A percentile compares a stretch with the other conserved stretches of the same genome.
phyloP scores from a whole-genome alignment of 257 asterid genomes.

The Phtheirospermum japonicum region DNA sequence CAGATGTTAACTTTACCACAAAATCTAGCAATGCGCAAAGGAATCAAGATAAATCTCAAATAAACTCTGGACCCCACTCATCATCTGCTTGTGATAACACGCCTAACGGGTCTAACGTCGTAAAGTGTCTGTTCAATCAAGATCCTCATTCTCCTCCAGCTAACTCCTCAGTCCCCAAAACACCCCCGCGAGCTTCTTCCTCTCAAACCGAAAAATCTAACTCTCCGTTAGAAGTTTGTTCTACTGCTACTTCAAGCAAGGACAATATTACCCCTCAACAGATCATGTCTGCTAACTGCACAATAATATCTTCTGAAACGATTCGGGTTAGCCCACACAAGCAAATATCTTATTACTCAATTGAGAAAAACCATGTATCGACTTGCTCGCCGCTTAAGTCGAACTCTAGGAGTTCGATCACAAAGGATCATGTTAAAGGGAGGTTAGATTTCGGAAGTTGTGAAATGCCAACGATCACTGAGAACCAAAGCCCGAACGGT shows the following conservation, averaged over 20 bases:
- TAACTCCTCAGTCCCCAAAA: conserved; percentile 67
- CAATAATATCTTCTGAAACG: conserved; percentile 76
- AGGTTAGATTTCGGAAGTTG: conserved; percentile 76
- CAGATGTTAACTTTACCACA: conserved; percentile 35
- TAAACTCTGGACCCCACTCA: conserved; percentile 26
- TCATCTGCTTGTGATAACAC: conserved; percentile 30
- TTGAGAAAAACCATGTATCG: conserved; percentile 67
- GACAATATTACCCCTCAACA: conserved; percentile 42
- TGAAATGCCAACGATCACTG: conserved; percentile 47
- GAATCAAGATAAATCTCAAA: conserved; percentile 29
- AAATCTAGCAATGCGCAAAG: conserved; percentile 34
- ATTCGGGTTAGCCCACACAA: conserved; percentile 77
- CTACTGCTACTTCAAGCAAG: conserved; percentile 52
- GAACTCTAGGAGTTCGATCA: conserved; percentile 20
- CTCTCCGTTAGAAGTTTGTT: conserved; percentile 49
- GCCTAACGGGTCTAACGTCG: conserved; percentile 46
- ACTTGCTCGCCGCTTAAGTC: conserved; percentile 70
- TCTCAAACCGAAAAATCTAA: conserved; percentile 56
- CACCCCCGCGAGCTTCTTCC: conserved; percentile 68
- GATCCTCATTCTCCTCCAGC: conserved; percentile 43
- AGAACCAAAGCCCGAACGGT: conserved; percentile 44
- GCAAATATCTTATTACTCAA: conserved; percentile 67
- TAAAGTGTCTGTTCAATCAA: conserved; percentile 75
- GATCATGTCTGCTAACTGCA: conserved; percentile 66
- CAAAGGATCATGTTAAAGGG: conserved; percentile 49